Base-by-base conservation (phyloP, 495 filamentous ascomycete genomes). In the Schizothecium vesticola region DNA sequence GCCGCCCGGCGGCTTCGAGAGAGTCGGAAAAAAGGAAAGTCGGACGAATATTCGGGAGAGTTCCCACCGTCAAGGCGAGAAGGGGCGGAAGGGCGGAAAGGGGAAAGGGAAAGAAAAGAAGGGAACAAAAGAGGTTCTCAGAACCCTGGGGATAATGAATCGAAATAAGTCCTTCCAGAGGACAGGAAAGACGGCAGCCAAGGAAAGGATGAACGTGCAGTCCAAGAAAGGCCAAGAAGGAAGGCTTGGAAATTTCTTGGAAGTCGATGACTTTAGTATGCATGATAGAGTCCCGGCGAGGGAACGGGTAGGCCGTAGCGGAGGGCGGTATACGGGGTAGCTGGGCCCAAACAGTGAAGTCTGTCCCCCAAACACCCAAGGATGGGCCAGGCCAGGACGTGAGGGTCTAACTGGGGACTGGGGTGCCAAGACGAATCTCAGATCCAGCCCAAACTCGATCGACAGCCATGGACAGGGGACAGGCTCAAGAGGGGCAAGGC, bases 111-210 rank as follows among this genome's bases (percentile, higher is more conserved):
- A 68, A 68, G 43, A 68, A 67, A 60, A 60, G 63, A 69, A 67
- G 63, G 68, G 64, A 69, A 68, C 26, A 70, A 64, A 68, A 69
- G 19, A n/a, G 19, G 43, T 51, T 51, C 65, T 61, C 60, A 72
- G 71, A 68, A 68, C 59, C 55, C 69, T 69, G 51, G 43, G 64
- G 67, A 63, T 70, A 62, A 69, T 51, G 68, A 69, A 73, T 61
- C 56, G 63, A 75, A 71, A 61, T 61, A 77, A 69, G 72, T 76
- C 78, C 77, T 51, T 78, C 71, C 74, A 62, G 72, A 72, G 75
- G 69, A 72, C 69, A 26, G 11, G 24, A 67, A 43, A n/a, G 63
- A 66, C 33, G 43, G 13, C 56, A 59, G 61, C 23, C 65, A 67
- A 60, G 28, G 63, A 65, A 23, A 28, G 36, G 29, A 69, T 59